Conservation (phyloP, 768 basidiomycete genomes). For the Vishniacozyma victoriae region DNA sequence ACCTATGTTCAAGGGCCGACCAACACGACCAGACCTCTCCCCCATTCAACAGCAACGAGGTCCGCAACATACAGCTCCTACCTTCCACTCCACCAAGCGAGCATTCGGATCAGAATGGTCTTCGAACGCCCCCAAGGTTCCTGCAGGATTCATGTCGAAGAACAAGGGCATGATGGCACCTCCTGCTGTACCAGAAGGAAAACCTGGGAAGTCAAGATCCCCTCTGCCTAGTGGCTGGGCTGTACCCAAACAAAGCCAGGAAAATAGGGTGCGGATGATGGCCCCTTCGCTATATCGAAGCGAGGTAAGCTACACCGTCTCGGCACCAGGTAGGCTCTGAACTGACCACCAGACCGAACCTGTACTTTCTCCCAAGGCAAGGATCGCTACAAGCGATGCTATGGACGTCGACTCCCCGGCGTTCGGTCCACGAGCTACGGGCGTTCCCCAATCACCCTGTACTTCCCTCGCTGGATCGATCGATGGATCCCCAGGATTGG, state of each 20-base stretch:
- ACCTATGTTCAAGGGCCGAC: background rate
- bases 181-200: slow-evolving; percentile 26
- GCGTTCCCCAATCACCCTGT: slow-evolving; percentile 15
- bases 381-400: slow-evolving; percentile 12
- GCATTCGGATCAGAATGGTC: slow-evolving; percentile 32
- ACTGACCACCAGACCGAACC: slow-evolving; percentile 42
- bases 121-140: slow-evolving; percentile 16
- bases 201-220: too few species aligned
- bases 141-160: slow-evolving; percentile 11
- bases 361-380: slow-evolving; percentile 2
- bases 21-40: slow-evolving; percentile 11
- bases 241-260: too few species aligned
- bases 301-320: slow-evolving; percentile 35
- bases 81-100: slow-evolving; percentile 1
- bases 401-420: slow-evolving; percentile 42
- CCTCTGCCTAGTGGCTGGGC: too few species aligned
- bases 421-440: slow-evolving; percentile 8
- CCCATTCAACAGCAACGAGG: slow-evolving; percentile 16
- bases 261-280: too few species aligned
- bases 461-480: slow-evolving; percentile 17
- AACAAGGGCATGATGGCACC: slow-evolving; percentile 40
- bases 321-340: too few species aligned
- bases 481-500: slow-evolving; percentile 33
- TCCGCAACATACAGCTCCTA: slow-evolving; percentile 4
- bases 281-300: slow-evolving; percentile 21